These are phyloP conservation scores for Psilocybe cubensis DNA, from an alignment of 768 basidiomycete species.

Conservation along the genomic window DNA sequence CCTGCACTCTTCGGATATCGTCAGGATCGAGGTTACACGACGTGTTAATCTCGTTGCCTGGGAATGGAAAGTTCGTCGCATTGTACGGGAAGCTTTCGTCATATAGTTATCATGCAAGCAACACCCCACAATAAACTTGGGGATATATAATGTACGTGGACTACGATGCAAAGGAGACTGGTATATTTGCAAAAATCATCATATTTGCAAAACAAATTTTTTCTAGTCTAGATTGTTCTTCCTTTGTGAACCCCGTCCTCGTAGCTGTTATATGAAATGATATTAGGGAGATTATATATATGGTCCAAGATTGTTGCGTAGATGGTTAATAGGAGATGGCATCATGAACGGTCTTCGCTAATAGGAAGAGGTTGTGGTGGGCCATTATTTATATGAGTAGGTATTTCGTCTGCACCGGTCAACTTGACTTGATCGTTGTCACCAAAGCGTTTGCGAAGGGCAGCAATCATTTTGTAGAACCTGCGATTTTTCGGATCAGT, in stretches of 20 bases:
- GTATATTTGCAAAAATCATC: no score
- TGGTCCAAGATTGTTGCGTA: background rate
- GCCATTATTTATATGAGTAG: conserved; percentile 6
- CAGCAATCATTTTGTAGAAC: conserved; percentile 76
- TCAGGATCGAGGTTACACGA: conserved; percentile 68
- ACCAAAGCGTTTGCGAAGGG: conserved; percentile 65
- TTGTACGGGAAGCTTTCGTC: conserved; percentile 58
- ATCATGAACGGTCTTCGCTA: background rate
- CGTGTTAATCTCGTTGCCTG: conserved; percentile 81
- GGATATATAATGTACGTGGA: no score
- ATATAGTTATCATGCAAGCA: conserved; percentile 10
- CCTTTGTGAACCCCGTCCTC: background rate
- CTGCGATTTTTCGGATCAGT: conserved; percentile 25
- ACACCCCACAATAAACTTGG: no score
- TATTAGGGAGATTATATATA: background rate
- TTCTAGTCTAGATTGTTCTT: background rate
- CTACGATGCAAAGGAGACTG: no score
- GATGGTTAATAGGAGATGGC: background rate
- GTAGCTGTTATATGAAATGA: background rate
- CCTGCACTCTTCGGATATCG: conserved; percentile 45
- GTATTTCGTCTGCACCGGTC: conserved; percentile 18
- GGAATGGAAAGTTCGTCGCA: conserved; percentile 69
- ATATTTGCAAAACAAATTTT: background rate
- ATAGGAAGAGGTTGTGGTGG: background rate
- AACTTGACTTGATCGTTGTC: conserved; percentile 23